These are phyloP conservation scores for Cenchrus americanus DNA, from an alignment of 176 grass and related monocot genomes.

Conservation along the genomic window DNA sequence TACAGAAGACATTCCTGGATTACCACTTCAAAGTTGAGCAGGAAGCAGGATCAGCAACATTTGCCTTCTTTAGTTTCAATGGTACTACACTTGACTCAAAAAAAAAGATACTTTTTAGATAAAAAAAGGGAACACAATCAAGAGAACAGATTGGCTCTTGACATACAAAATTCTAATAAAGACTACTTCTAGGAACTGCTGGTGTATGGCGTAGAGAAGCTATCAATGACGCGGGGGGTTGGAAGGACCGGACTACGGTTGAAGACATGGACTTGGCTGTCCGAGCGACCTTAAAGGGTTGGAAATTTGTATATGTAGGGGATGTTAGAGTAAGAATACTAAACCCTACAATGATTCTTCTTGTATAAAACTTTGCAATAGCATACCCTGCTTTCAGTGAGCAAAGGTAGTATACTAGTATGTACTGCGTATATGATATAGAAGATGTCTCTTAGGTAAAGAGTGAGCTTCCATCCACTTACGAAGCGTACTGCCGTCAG, in stretches of 20 bases:
- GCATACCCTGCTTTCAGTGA: neutral
- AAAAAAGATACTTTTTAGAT: neutral
- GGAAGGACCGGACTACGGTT: constrained; percentile 32
- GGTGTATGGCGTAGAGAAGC: constrained; percentile 7
- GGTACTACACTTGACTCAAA: constrained; percentile 42
- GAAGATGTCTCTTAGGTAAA: constrained; percentile 56
- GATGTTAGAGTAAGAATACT: constrained; percentile 4
- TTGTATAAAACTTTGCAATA: neutral
- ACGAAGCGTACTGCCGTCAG: constrained; percentile 70
- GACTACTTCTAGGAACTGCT: constrained; percentile 18
- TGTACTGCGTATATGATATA: neutral
- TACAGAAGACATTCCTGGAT: constrained; percentile 91
- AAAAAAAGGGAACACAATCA: neutral
- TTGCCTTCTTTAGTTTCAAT: constrained; percentile 93
- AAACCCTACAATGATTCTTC: neutral
- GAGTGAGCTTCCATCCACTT: constrained; percentile 85
- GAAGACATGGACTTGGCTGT: constrained; percentile 38
- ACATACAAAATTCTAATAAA: constrained; percentile 2
- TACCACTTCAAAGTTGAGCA: constrained; percentile 99
- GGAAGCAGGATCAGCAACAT: constrained; percentile 84
- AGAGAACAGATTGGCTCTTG: neutral
- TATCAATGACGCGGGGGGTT: constrained; percentile 30
- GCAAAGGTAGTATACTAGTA: neutral
- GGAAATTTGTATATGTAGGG: constrained; percentile 27
- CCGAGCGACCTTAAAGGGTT: constrained; percentile 25